Evolutionary conservation across 164 flowering plant genomes (phyloP), one percentile per base, ranked within the genome.

Genomic region (Buxus sempervirens): DNA sequence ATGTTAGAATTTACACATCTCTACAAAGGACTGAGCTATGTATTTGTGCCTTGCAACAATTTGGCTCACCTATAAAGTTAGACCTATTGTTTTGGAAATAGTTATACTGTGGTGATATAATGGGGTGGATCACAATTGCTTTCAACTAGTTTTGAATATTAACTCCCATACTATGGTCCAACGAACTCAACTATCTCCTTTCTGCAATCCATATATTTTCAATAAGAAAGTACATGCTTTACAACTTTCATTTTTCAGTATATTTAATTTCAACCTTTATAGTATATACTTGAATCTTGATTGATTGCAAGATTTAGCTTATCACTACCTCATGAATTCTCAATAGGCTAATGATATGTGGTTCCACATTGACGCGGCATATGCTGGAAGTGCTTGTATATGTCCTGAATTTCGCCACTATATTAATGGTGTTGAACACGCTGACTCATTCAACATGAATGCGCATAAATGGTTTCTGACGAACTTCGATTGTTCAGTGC

Each of bases 311-410:
- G 32, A 54, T 59, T 58, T 56, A 28, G 36, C 20, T 51, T 19
- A 24, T 49, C 38, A 54, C 0, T 18, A 41, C 28, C n/a, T 65
- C 61, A 41, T 79, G 54, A 24, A 38, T 28, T 71, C 60, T 70
- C 66, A 57, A 65, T 72, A 94, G 98, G 82, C 58, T 14, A 67
- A 87, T 67, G 82, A 76, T 60, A 75, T 95, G 63, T 95, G 98
- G 98, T 85, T 90, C 72, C 97, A 90, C 73, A 79, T 95, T 65
- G 97, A 95, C 82, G 96, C 94, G 71, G 97, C 98, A 60, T 95
- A 95, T 81, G 99, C 97, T 75, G 98, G 99, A 74, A 91, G 97
- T 83, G 96, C 97, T 67, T 90, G 94, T 77, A 79, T 95, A 69
- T 95, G 99, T 73, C 94, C 99, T 25, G 97, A 92, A 72, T 89